A percentile compares a stretch with the other conserved stretches of the same genome.
phyloP scores from a whole-genome alignment of 2,329 filamentous ascomycete genomes.

The Chalara sp. region DNA sequence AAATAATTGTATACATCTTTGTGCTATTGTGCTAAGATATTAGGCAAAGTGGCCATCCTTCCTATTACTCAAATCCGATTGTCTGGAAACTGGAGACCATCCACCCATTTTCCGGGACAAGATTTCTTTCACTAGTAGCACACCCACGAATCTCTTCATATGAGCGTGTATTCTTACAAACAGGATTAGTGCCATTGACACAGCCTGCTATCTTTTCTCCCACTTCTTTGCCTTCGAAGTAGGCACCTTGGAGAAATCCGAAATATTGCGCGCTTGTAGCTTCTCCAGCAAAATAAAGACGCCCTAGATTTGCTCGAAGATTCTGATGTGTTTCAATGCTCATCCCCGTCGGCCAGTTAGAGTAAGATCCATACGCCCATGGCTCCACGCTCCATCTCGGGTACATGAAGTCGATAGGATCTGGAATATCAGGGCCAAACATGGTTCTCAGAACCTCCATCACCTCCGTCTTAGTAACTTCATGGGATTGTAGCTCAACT shows the following conservation, averaged over 20 bases:
- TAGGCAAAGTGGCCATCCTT: too few species aligned
- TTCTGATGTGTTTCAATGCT: constrained; percentile 62
- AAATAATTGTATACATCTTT: too few species aligned
- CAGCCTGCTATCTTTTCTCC: constrained; percentile 37
- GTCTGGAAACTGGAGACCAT: constrained; percentile 10
- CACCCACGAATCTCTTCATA: constrained; percentile 10
- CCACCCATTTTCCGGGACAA: constrained; percentile 10
- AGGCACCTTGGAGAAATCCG: constrained; percentile 59
- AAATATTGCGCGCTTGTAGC: constrained; percentile 56
- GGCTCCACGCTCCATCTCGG: constrained; percentile 39
- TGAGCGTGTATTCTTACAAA: constrained; percentile 3
- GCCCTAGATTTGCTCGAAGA: constrained; percentile 53
- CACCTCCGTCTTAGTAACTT: constrained; percentile 35
- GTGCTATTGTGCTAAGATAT: too few species aligned
- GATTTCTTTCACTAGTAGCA: constrained; percentile 6
- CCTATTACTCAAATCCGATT: constrained; percentile 6
- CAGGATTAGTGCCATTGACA: constrained; percentile 19
- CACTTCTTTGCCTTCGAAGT: constrained; percentile 46
- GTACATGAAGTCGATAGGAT: constrained; percentile 45
- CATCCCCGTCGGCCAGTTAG: constrained; percentile 59
- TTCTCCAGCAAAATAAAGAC: constrained; percentile 60
- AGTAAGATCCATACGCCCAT: constrained; percentile 54
- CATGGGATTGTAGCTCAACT: constrained; percentile 52
- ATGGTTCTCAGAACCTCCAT: constrained; percentile 28
- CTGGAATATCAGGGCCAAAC: constrained; percentile 42